These are phyloP conservation scores for Penicillium ochrochloron DNA, from an alignment of 495 filamentous ascomycete species.

Conservation along the genomic window DNA sequence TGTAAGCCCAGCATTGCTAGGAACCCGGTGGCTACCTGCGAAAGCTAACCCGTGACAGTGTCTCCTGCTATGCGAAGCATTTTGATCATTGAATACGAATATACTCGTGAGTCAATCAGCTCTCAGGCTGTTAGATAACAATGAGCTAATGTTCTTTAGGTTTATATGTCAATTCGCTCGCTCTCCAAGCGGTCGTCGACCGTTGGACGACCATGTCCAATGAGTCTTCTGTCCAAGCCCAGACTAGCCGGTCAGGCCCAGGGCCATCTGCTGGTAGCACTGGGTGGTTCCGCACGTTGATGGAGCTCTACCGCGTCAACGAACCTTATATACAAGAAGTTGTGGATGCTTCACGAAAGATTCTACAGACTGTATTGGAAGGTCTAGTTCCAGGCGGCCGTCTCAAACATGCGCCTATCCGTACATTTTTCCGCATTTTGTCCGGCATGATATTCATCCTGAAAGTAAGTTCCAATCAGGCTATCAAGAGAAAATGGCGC, in stretches of 20 bases:
- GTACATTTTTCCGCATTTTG: slow-evolving; percentile 93
- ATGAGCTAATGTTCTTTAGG: slow-evolving; percentile 35
- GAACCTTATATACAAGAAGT: slow-evolving; percentile 86
- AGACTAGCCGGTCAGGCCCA: slow-evolving; percentile 46
- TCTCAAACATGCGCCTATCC: slow-evolving; percentile 88
- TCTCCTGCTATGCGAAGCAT: slow-evolving; percentile 80
- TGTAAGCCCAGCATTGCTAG: slow-evolving; percentile 31
- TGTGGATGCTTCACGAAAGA: slow-evolving; percentile 81
- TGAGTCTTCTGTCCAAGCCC: slow-evolving; percentile 53
- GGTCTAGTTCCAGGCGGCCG: slow-evolving; percentile 80
- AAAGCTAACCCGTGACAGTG: slow-evolving; percentile 50
- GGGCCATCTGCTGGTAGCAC: slow-evolving; percentile 37
- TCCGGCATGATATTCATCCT: slow-evolving; percentile 94
- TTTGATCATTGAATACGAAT: slow-evolving; percentile 87
- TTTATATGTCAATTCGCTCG: slow-evolving; percentile 89
- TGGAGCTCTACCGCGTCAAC: slow-evolving; percentile 59
- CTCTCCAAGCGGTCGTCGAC: slow-evolving; percentile 92
- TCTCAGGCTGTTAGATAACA: background rate
- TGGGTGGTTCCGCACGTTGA: slow-evolving; percentile 56
- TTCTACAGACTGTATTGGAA: slow-evolving; percentile 82
- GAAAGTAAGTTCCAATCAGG: slow-evolving; percentile 50
- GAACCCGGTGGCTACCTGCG: background rate
- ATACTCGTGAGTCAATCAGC: slow-evolving; percentile 61
- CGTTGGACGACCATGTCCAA: slow-evolving; percentile 75
- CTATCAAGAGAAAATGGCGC: background rate